Evolutionary conservation across 306 rosid species (phyloP), one percentile per base, ranked within the genome.

Genomic region (Datisca glomerata): DNA sequence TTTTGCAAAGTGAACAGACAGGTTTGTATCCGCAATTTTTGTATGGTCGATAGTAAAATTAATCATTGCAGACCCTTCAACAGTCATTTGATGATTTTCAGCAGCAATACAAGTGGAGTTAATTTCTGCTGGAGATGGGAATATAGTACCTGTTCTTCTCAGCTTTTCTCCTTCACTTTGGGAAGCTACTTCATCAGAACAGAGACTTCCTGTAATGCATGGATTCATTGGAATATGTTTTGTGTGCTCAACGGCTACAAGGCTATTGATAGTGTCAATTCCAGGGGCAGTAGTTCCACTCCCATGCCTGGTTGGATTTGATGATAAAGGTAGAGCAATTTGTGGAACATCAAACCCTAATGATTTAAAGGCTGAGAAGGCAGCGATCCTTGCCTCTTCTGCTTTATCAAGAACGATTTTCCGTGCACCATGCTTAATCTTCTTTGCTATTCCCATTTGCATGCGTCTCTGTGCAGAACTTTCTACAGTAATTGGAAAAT

Each of bases 391-490:
- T 21, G 95, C 97, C 72, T 89, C 97, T 66, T 89, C 97, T 46
- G 97, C 97, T 69, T 83, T 80, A 59, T 80, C 97, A 24, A 89
- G 74, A 63, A 83, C 93, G 39, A 89, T 68, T 77, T 75, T 89
- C 53, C 94, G 83, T 49, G 97, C 95, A 61, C 93, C 93, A 29
- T 80, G 75, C 79, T 89, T 89, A 50, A 89, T 89, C 79, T 89
- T 89, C 79, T 71, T 83, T 34, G 95, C 95, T 35, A 74, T 70
- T 60, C 95, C 86, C 47, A 79, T 37, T 59, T 80, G 95, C 23
- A 77, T 35, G 35, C 77, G 74, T 73, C 76, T 77, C 70, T 66
- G 82, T 54, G 84, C 77, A 60, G 79, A 76, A 67, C 73, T 82
- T 74, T 72, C 64, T 41, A 61, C 55, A 52, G 35, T 63, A 52